Evolutionary conservation across 202 grass and related monocot genomes (phyloP), one percentile per base, ranked within the genome.

Genomic region (Digitaria exilis): DNA sequence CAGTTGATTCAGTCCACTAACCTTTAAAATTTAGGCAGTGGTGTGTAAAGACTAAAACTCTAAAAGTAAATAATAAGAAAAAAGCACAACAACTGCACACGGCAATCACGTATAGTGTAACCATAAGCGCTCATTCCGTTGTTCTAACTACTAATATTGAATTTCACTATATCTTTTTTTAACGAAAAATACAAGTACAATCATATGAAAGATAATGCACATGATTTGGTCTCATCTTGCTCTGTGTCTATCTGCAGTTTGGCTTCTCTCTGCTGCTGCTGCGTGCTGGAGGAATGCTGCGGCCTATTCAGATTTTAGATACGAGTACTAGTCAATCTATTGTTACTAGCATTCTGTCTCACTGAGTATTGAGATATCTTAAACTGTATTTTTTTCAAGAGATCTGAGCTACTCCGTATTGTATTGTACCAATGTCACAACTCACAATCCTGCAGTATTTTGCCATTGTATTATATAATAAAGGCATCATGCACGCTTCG

Each of bases 261-360:
- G 80, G 86, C 67, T 2, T 48, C 67, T 66, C 73, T 79, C 24
- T 83, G 80, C 80, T 88, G 80, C 46, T 88, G 86, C 66, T 88
- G 74, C 75, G 26, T 84, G 29, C 86, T 88, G 48, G 80, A 88
- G 48, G 86, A 84, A 39, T 88, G 80, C 46, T 88, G 80, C 18
- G 12, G 54, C 26, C 17, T 7, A 58, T 74, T 88, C 74, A 79
- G 49, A 56, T n/a, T 11, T 37, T n/a, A 74, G 30, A 54, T 74
- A 19, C 21, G 21, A 54, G 12, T 4, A 14, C 22, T 26, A 58
- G 10, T 26, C 18, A 14, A 51, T 9, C 9, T 34, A n/a, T 54
- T 34, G 28, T 21, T 51, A 9, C 29, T 73, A 8, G 48, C 18
- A 14, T 35, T 73, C 18, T 15, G 19, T 10, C 15, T 18, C 49